Evolutionary conservation across 305 asterid species (phyloP), one percentile per base, ranked within the genome.

Genomic region (Fraxinus paxiana): DNA sequence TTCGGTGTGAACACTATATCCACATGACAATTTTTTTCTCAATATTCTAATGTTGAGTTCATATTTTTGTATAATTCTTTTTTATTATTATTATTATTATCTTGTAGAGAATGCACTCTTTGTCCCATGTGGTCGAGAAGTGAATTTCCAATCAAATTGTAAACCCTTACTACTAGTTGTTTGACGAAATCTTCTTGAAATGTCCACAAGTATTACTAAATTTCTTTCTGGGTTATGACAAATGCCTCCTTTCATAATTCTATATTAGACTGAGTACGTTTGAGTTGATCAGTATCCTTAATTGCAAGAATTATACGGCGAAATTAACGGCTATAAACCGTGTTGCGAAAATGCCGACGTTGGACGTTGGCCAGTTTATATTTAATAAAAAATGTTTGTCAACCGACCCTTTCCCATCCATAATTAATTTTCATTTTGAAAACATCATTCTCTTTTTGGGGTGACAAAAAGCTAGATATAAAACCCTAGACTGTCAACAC

Each of bases 101-200:
- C 26, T 77, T 75, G 78, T 35, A 73, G 81, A 78, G 81, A 77
- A 79, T 82, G 90, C 90, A 87, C 91, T 88, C 91, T 69, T 9
- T 69, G 80, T 78, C 82, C 91, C 87, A 75, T 83, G 88, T 84
- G 90, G 91, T 85, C 72, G 81, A 81, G 91, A 74, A 87, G 91
- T 88, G 91, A 73, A 76, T 75, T 79, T 18, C 46, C 74, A 5
- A 18, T 69, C 71, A 30, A 28, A 76, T 84, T 75, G 82, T 76
- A 75, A 17, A 72, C 75, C 59, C 77, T 77, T 76, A n/a, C 34
- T 38, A 80, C 34, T 38, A 80, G 73, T 61, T 46, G 69, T 71
- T 77, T 20, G 76, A 35, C 13, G 79, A 73, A 76, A 83, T 76
- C 82, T 77, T 85, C 82, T 83, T 41, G 85, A 73, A 38, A 30